Evolutionary conservation across 2,329 filamentous ascomycete species (phyloP), one percentile per base, ranked within the genome.

Genomic region (Alternaria arbusti): DNA sequence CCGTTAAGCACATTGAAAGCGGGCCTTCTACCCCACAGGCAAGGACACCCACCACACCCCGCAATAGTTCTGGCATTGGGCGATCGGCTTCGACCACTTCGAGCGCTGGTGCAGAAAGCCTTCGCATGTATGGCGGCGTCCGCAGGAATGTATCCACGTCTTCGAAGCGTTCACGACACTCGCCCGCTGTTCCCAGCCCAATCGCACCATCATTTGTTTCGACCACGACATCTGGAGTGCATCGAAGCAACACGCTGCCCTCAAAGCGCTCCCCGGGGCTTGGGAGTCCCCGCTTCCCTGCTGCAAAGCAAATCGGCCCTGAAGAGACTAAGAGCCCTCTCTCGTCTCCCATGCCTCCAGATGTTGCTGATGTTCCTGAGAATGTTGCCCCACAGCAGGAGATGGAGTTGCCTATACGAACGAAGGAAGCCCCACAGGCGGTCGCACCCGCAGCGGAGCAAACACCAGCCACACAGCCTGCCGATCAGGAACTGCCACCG

Each of bases 111-210:
- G 93, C 93, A 17, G 93, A 97, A 70, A 96, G 94, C 73, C 87
- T 97, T 44, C 89, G 93, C 46, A 92, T 91, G 74, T 92, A 91
- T 71, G 94, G 90, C 60, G 89, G 89, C 70, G 83, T 97, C 26
- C 88, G 95, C 66, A 88, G 96, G 67, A 97, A 97, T 75, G 91
- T 95, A 54, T 98, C 96, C 4, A 92, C 94, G 0, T 97, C 94
- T 5, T 98, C 96, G n/a, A 89, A 90, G 70, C 89, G 93, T 69
- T 97, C 94, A 6, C 88, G 90, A 63, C 86, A 90, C 63, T 94
- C 94, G 23, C 89, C 88, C 64, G 90, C 87, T 61, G 86, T 88
- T 25, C 88, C 90, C 8, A 93, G 89, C 57, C 92, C 93, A 5
- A 74, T 77, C 1, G 73, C 75, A 23, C 73, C 78, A 10, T 69